Evolutionary conservation across 2,329 filamentous ascomycete genomes (phyloP), one percentile per base, ranked within the genome.

Genomic region (Alternaria solani): DNA sequence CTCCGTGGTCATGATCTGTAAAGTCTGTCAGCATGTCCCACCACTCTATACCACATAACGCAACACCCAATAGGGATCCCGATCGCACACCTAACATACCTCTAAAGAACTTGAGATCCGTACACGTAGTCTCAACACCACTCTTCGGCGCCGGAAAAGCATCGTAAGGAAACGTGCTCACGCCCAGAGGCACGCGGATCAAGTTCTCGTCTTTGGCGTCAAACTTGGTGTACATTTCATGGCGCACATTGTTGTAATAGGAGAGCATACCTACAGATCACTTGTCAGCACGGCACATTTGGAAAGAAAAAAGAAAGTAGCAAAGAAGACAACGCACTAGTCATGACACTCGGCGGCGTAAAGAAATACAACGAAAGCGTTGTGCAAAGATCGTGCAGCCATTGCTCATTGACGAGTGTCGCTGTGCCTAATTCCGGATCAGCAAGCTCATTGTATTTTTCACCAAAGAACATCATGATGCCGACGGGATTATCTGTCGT

Each of bases 381-480:
- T 25, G 70, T 66, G 42, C 60, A 63, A 55, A 78, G 38, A 67
- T 75, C 73, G 26, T 76, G 66, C 18, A 73, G 73, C 42, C 74
- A 74, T 4, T 68, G 51, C 8, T 68, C 61, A 25, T 71, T 70
- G 30, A 80, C 73, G 26, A 75, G 64, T 14, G 65, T 70, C 7
- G 69, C 67, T n/a, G 71, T 64, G 20, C 63, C 61, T 7, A 68
- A 54, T 14, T 54, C 64, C 14, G 78, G 76, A 51, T 78, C 73
- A 12, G 76, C 69, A 6, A 78, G 70, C 65, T 81, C 79, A 34
- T 76, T 67, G 57, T 80, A 80, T 68, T 83, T 82, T 61, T 83
- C 79, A 1, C 80, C 81, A 0, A 83, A 72, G 64, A 79, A 83
- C 49, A 79, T 77, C 68, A 82, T 72, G 42, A 81, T 77, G 0